Evolutionary conservation across 768 basidiomycete species (phyloP).

Genomic region (Podaxis sp.): DNA sequence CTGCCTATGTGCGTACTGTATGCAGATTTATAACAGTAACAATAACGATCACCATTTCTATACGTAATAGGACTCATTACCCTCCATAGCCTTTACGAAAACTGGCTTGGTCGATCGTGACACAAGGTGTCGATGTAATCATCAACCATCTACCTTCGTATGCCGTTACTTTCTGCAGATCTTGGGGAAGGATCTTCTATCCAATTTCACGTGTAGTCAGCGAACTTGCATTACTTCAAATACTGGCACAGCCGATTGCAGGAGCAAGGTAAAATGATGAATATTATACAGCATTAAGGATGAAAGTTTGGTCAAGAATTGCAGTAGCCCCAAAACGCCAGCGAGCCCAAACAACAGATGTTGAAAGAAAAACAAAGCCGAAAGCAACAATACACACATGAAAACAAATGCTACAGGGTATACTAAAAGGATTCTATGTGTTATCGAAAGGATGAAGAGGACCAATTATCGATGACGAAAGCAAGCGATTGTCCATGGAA

Average conservation of each 20-base stretch:
- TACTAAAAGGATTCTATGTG: constrained; percentile 8
- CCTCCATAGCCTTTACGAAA: constrained; percentile 2
- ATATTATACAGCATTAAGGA: constrained; percentile 15
- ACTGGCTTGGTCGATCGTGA: constrained; percentile 13
- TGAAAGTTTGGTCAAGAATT: constrained; percentile 2
- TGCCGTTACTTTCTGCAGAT: constrained; percentile 13
- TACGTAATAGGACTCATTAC: constrained; percentile 3
- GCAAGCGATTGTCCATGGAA: constrained; percentile 9
- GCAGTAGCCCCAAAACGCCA: constrained; percentile 1
- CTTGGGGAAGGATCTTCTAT: constrained; percentile 8
- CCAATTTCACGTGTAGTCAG: neutral
- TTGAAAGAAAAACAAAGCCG: neutral
- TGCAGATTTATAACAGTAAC: neutral
- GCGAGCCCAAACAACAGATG: neutral
- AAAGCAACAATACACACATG: constrained; percentile 11
- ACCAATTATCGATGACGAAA: neutral
- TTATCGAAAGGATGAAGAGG: neutral
- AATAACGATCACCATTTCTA: neutral
- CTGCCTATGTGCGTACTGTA: neutral
- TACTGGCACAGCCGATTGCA: neutral
- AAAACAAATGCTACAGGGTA: constrained; percentile 16
- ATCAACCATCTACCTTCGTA: constrained; percentile 11
- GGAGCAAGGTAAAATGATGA: constrained; percentile 2
- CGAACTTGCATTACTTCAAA: neutral
- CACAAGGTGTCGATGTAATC: constrained; percentile 16